phyloP scores from a whole-genome alignment of 2,329 filamentous ascomycete species.

The Gremmenia infestans region DNA sequence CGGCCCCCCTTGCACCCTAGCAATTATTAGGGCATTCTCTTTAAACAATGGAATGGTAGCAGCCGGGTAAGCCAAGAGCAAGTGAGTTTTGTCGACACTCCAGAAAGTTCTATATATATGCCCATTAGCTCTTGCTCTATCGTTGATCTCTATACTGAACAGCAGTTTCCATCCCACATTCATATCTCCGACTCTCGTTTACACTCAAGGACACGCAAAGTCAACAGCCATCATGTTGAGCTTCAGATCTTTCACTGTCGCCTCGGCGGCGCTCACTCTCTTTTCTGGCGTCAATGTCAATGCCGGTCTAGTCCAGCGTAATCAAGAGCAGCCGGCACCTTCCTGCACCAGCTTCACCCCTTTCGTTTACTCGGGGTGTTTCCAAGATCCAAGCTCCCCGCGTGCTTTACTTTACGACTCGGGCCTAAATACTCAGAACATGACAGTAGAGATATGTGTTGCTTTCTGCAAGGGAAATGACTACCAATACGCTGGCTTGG shows the following conservation, averaged over 20 bases:
- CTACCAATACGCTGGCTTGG: conserved; percentile 33
- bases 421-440: conserved; percentile 27
- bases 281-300: conserved; percentile 12
- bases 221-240: conserved; percentile 12
- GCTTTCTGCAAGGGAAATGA: conserved; percentile 35
- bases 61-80: not conserved
- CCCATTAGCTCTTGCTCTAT: not conserved
- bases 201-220: not conserved
- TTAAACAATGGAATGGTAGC: too few species aligned
- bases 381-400: conserved; percentile 25
- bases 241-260: conserved; percentile 16
- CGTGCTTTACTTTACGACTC: conserved; percentile 28
- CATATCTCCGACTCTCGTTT: not conserved
- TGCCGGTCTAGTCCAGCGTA: conserved; percentile 18
- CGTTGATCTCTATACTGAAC: not conserved
- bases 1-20: too few species aligned
- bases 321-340: conserved; percentile 19
- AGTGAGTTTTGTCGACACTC: not conserved
- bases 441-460: conserved; percentile 33
- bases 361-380: conserved; percentile 35
- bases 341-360: conserved; percentile 29
- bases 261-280: conserved; percentile 20
- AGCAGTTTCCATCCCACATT: not conserved
- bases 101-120: conserved; percentile 1
- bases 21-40: too few species aligned